Conservation (phyloP, 768 basidiomycete genomes). For the Trametes villosa region DNA sequence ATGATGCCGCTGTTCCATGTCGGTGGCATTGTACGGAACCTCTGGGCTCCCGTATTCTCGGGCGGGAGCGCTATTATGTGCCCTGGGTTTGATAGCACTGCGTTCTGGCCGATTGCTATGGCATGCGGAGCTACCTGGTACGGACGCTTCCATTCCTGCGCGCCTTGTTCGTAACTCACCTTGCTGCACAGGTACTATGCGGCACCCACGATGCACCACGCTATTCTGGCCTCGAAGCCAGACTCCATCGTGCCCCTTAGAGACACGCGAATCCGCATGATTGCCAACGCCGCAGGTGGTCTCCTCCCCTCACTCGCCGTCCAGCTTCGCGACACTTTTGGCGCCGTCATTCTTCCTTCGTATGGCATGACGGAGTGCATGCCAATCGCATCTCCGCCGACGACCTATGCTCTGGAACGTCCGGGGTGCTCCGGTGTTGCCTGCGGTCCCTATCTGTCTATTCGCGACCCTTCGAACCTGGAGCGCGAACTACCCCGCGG, state of each 20-base stretch:
- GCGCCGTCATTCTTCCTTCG: slow-evolving; percentile 57
- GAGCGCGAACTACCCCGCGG: slow-evolving; percentile 45
- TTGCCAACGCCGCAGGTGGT: slow-evolving; percentile 57
- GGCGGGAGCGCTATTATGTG: slow-evolving; percentile 60
- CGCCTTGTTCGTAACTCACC: slow-evolving; percentile 1
- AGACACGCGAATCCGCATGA: slow-evolving; percentile 48
- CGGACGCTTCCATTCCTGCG: slow-evolving; percentile 25
- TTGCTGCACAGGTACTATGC: slow-evolving; percentile 49
- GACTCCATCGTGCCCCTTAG: slow-evolving; percentile 36
- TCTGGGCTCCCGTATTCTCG: slow-evolving; percentile 60
- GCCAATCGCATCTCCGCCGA: slow-evolving; percentile 53
- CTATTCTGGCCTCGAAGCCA: slow-evolving; percentile 47
- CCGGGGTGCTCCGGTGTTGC: slow-evolving; percentile 53
- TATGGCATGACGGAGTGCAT: slow-evolving; percentile 64
- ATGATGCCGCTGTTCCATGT: slow-evolving; percentile 60
- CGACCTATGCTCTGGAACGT: slow-evolving; percentile 49
- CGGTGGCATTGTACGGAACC: slow-evolving; percentile 61
- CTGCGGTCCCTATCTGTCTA: slow-evolving; percentile 52
- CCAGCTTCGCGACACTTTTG: slow-evolving; percentile 52
- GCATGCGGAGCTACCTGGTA: slow-evolving; percentile 54
- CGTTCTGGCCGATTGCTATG: slow-evolving; percentile 43
- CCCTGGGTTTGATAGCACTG: slow-evolving; percentile 54
- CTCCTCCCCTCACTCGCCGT: slow-evolving; percentile 56
- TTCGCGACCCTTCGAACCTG: slow-evolving; percentile 43
- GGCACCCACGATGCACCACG: slow-evolving; percentile 55